Conservation (phyloP, 139 green algal species). For the Tetradesmus lagerheimii region DNA sequence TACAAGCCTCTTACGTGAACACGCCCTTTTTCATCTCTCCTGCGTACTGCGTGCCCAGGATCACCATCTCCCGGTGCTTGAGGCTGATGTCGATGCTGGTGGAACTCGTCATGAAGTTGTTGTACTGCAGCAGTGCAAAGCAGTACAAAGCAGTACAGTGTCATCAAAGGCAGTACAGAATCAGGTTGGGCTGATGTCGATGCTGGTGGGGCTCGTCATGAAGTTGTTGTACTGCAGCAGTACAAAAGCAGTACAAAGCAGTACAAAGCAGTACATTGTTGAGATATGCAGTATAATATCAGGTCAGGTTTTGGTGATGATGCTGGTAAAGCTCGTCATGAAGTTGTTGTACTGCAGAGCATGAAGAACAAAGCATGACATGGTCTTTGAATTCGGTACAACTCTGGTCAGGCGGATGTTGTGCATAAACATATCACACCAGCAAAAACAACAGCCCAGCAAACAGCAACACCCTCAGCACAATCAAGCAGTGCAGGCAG, state of each 20-base stretch:
- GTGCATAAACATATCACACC: no score
- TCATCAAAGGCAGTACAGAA: no score
- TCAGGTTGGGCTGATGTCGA: conserved; percentile 92
- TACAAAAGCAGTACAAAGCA: no score
- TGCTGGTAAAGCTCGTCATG: conserved; percentile 91
- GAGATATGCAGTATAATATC: no score
- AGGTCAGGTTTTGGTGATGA: no score
- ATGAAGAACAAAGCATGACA: not conserved
- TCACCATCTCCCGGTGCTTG: conserved; percentile 81
- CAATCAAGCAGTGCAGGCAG: not conserved
- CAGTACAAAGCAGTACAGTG: no score
- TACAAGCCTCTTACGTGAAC: no score
- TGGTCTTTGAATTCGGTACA: no score
- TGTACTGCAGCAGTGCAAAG: no score
- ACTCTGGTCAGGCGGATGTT: no score
- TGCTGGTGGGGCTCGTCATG: conserved; percentile 70
- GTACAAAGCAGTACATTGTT: no score
- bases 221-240: no score
- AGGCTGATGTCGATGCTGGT: conserved; percentile 91
- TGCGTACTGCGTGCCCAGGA: conserved; percentile 93
- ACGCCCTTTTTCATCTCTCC: conserved; percentile 98
- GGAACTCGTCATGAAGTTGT: conserved; percentile 90
- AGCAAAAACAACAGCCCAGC: not conserved
- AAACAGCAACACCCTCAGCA: not conserved
- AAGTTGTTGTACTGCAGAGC: conserved; percentile 79